These are phyloP conservation scores for Xylariaceae sp. DNA, from an alignment of 2,329 filamentous ascomycete genomes.

Conservation along the genomic window DNA sequence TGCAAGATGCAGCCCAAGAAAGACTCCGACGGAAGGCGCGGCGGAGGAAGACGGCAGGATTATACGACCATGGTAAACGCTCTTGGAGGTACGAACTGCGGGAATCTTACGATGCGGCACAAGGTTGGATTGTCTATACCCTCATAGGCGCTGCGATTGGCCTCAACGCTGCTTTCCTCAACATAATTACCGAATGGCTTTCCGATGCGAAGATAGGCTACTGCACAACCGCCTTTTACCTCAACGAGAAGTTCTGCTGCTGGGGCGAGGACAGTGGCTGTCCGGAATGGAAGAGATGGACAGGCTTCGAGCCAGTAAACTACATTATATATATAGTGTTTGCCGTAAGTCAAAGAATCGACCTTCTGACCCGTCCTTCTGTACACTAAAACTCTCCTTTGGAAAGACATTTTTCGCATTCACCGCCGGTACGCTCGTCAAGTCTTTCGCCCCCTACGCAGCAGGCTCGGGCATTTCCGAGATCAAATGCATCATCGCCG, in stretches of 20 bases:
- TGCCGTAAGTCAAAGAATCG: constrained; percentile 49
- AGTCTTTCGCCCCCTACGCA: constrained; percentile 88
- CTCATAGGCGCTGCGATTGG: constrained; percentile 91
- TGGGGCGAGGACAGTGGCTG: constrained; percentile 93
- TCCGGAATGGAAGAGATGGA: constrained; percentile 85
- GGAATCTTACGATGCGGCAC: constrained; percentile 90
- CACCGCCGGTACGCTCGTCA: constrained; percentile 77
- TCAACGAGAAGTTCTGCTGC: constrained; percentile 97
- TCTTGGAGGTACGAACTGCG: constrained; percentile 77
- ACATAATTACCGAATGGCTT: constrained; percentile 95
- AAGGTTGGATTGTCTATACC: constrained; percentile 96
- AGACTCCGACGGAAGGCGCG: constrained; percentile 74
- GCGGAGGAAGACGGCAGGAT: constrained; percentile 64
- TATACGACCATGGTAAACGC: constrained; percentile 62
- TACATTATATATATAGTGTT: constrained; percentile 86
- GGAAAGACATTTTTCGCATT: constrained; percentile 69
- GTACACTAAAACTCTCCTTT: constrained; percentile 16
- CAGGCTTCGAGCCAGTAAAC: constrained; percentile 68
- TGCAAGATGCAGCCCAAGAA: constrained; percentile 91
- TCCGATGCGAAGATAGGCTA: constrained; percentile 94
- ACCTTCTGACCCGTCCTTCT: not conserved
- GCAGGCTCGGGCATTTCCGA: constrained; percentile 96
- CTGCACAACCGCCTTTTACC: constrained; percentile 90
- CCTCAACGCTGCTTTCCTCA: constrained; percentile 84
- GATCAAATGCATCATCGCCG: constrained; percentile 98